These are phyloP conservation scores for Fomitopsis betulina DNA, from an alignment of 1,284 basidiomycete species.

Conservation along the genomic window DNA sequence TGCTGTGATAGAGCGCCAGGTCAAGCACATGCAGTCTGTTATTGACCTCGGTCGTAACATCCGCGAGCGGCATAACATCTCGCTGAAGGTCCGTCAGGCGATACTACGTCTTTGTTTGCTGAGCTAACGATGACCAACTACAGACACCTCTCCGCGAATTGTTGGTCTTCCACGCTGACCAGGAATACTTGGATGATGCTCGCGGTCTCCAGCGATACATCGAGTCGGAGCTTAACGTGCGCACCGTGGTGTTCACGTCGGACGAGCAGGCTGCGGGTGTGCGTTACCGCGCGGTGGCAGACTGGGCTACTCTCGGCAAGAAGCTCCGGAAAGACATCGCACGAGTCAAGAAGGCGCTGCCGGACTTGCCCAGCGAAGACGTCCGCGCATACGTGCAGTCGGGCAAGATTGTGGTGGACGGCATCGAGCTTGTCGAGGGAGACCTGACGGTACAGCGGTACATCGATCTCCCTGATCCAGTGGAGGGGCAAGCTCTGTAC, in stretches of 20 bases:
- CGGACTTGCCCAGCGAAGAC: conserved; percentile 75
- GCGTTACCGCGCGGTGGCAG: conserved; percentile 88
- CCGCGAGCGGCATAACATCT: conserved; percentile 85
- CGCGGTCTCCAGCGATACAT: conserved; percentile 86
- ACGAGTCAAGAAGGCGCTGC: conserved; percentile 88
- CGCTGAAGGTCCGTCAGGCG: conserved; percentile 71
- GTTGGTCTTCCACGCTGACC: conserved; percentile 89
- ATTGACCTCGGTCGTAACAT: conserved; percentile 91
- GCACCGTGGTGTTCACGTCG: conserved; percentile 84
- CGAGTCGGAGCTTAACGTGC: conserved; percentile 93
- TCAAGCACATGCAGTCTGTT: conserved; percentile 91
- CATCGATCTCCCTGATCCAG: conserved; percentile 70
- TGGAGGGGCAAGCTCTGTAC: conserved; percentile 60
- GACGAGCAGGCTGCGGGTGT: conserved; percentile 88
- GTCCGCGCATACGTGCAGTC: conserved; percentile 78
- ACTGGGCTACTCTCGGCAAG: conserved; percentile 93
- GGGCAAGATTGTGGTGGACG: conserved; percentile 84
- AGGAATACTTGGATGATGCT: conserved; percentile 85
- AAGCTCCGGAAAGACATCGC: conserved; percentile 93
- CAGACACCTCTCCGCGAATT: conserved; percentile 93
- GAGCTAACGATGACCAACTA: neutral
- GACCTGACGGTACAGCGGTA: conserved; percentile 91
- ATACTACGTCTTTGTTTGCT: no score
- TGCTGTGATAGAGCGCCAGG: conserved; percentile 91
- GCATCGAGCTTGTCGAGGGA: conserved; percentile 85